A percentile compares a stretch with the other conserved stretches of the same genome.
Evolutionary conservation across 1,139 yeast genomes (phyloP).

Genomic region (Tardiomyces digboiensis): DNA sequence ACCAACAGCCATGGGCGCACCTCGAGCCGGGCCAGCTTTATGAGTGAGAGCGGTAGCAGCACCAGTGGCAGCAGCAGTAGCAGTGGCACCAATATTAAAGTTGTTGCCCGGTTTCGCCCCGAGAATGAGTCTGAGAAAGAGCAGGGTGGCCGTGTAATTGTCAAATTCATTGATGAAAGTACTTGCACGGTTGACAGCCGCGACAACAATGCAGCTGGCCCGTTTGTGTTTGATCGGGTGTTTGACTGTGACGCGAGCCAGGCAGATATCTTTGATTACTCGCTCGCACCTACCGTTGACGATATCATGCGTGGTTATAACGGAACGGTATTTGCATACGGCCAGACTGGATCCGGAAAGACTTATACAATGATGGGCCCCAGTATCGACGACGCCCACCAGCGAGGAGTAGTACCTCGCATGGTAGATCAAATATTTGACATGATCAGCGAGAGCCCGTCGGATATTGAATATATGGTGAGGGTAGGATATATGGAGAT

Average conservation of each 20-base stretch:
- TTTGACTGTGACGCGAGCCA: slow-evolving; percentile 51
- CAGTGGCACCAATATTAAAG: slow-evolving; percentile 38
- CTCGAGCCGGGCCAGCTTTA: slow-evolving; percentile 7
- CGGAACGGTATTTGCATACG: slow-evolving; percentile 94
- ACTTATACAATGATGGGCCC: slow-evolving; percentile 76
- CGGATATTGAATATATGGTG: slow-evolving; percentile 40
- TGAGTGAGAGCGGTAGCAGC: slow-evolving; percentile 2
- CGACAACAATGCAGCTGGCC: slow-evolving; percentile 17
- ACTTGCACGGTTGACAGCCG: not conserved
- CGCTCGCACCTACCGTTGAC: slow-evolving; percentile 79
- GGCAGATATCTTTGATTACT: slow-evolving; percentile 63
- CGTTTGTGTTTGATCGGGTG: slow-evolving; percentile 80
- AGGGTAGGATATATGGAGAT: slow-evolving; percentile 82
- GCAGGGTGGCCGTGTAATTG: not conserved
- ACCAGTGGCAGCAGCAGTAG: slow-evolving; percentile 4
- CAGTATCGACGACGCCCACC: slow-evolving; percentile 33
- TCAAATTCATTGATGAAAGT: not conserved
- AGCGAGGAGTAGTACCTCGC: slow-evolving; percentile 69
- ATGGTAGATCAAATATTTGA: slow-evolving; percentile 67
- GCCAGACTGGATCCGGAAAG: slow-evolving; percentile 97
- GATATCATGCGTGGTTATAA: slow-evolving; percentile 87
- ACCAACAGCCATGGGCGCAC: no score
- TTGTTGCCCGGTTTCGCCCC: slow-evolving; percentile 60
- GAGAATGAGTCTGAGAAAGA: slow-evolving; percentile 3
- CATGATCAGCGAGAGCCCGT: slow-evolving; percentile 41